Base-by-base conservation (phyloP, 1,284 basidiomycete species). In the Marasmius sp. region DNA sequence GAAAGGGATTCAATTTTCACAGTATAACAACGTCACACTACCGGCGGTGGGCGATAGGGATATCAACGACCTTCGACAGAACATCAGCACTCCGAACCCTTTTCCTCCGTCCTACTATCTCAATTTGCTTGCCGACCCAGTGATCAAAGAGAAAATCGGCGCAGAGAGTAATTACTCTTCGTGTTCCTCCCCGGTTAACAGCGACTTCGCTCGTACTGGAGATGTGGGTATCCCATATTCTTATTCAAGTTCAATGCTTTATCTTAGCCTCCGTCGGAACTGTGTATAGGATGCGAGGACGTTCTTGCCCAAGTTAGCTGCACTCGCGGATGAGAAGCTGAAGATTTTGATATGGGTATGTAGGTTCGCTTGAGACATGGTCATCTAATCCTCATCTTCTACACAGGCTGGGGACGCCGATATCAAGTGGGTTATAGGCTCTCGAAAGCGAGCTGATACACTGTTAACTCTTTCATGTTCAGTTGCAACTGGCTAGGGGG, bases 401-500 rank as follows among this genome's bases (percentile, higher is more conserved):
- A 16, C 10, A 34, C 48, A 88, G 86, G 85, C 85, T 47, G 87
- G 86, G 14, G 86, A 88, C 64, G 80, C 85, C 43, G 86, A 88
- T 67, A 86, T 88, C 68, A 85, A 81, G 86, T 87, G 60, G 54
- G 75, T 70, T 5, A 51, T 33, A 20, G 14, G n/a, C n/a, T 27
- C 60, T 5, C 49, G n/a, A 33, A 45, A 5, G 49, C 8, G 20
- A 7, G 20, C 48, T 55, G 55, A 38, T 33, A 27, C 12, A 20
- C 61, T 36, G 62, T 7, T 18, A n/a, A 61, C 18, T 10, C 38
- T 36, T 16, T 43, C 20, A 16, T 12, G 10, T 36, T 16, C 22
- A 87, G 86, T 63, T 88, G 85, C 65, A 87, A 88, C 68, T 88
- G 86, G 86, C 71, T 87, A 5, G 85, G 87, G 18, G 82, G 78